Base-by-base conservation (phyloP, 2,329 filamentous ascomycete genomes). In the Diaporthe humulicola region DNA sequence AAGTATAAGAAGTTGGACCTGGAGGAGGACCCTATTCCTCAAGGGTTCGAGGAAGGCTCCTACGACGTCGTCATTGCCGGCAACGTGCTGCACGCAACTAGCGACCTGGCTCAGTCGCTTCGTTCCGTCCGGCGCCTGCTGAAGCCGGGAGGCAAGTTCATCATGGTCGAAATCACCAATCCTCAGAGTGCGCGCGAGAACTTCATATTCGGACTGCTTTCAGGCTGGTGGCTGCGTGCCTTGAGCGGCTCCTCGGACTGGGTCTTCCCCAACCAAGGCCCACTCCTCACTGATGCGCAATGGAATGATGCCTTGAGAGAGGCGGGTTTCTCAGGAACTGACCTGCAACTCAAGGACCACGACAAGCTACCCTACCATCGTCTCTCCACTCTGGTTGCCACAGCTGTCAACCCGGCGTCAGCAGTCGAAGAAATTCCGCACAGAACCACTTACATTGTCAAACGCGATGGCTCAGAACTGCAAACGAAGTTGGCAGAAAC, bases 61-160 rank as follows among this genome's bases (percentile, higher is more conserved):
- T 72, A 72, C 70, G 70, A 72, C 36, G 76, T 82, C 7, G 78
- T 82, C 15, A 78, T 82, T 40, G 81, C 81, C n/a, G 80, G 80
- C 73, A 81, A 81, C 69, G 81, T 82, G 25, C 77, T 82, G 10
- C 81, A 82, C 71, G 81, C 80, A 60, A 81, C 81, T 15, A 78
- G 77, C 14, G 77, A 79, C 57, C 78, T 82, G 25, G 77, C 77
- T 25, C 78, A 76, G 9, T 79, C 81, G 22, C 70, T 83, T 30
- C 76, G 75, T 6, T 81, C 48, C n/a, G 45, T 54, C 3, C 19
- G 69, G 19, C 45, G 50, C 7, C 10, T 71, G 25, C 38, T 71
- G 36, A 71, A 71, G 40, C 69, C 54, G 4, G 69, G 69, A 14
- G 69, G 69, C 12, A 71, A 69, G 28, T 56, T 75, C 12, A 50